Conservation (phyloP, 495 filamentous ascomycete species). For the Tuber borchii region DNA sequence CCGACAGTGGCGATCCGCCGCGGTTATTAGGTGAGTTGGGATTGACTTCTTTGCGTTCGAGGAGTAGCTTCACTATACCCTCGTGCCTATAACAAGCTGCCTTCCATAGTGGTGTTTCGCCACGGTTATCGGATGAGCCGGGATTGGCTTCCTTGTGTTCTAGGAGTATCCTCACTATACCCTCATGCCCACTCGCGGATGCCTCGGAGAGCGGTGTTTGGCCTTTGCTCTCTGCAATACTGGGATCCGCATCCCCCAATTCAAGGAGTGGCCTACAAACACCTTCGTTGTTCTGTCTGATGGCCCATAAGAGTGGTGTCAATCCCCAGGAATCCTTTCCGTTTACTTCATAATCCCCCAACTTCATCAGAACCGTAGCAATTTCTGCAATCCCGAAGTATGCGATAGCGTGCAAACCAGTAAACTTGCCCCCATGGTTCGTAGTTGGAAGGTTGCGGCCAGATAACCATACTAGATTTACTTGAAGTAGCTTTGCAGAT, state of each 20-base stretch:
- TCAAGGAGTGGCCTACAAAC: background rate
- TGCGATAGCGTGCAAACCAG: background rate
- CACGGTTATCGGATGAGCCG: too few species aligned
- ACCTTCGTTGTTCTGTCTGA: background rate
- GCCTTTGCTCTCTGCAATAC: background rate
- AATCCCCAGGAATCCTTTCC: background rate
- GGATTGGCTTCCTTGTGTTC: too few species aligned
- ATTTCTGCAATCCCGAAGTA: background rate
- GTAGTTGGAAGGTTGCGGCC: too few species aligned
- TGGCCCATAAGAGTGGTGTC: background rate
- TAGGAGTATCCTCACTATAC: too few species aligned
- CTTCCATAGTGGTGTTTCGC: background rate
- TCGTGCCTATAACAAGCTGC: slow-evolving; percentile 44
- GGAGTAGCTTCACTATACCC: slow-evolving; percentile 32
- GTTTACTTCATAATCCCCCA: background rate
- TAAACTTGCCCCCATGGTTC: background rate
- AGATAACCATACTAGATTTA: background rate
- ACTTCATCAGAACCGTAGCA: background rate
- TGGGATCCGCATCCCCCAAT: background rate
- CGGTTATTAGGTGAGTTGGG: too few species aligned
- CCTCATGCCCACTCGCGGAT: too few species aligned
- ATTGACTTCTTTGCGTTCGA: slow-evolving; percentile 6
- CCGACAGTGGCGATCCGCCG: background rate
- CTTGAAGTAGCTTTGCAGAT: background rate
- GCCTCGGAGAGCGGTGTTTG: slow-evolving; percentile 39